Conservation (phyloP, 148 eudicot species). For the Tetragonia tetragonoides region DNA sequence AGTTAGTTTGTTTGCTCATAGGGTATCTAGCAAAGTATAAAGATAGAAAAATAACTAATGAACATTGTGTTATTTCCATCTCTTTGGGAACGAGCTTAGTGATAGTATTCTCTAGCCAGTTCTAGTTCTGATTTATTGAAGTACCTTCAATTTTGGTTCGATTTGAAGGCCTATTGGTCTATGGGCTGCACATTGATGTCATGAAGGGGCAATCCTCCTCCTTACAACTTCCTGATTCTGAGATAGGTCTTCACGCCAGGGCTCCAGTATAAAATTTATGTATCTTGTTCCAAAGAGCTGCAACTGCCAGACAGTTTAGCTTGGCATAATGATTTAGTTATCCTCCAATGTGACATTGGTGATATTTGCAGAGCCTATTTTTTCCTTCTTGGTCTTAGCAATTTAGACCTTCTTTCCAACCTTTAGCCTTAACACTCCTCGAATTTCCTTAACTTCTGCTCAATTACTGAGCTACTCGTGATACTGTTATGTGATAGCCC, state of each 20-base stretch:
- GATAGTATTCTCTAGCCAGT: not conserved
- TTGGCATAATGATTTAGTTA: not conserved
- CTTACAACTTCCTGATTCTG: no score
- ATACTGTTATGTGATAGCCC: no score
- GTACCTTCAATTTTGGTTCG: not conserved
- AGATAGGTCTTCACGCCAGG: no score
- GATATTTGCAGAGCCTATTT: not conserved
- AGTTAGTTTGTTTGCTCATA: not conserved
- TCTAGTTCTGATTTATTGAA: not conserved
- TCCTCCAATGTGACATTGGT: not conserved
- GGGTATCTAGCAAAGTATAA: not conserved
- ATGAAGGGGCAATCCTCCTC: not conserved
- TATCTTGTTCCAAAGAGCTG: no score
- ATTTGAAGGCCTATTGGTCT: not conserved
- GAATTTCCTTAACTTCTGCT: not conserved
- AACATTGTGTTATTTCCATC: slow-evolving; percentile 5
- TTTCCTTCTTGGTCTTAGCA: not conserved
- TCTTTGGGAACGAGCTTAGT: not conserved
- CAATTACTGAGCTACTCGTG: no score
- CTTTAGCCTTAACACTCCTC: not conserved
- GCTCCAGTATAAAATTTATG: no score
- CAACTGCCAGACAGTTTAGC: no score
- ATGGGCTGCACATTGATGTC: not conserved
- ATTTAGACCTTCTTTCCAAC: not conserved
- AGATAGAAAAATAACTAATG: not conserved